Evolutionary conservation across 2,329 filamentous ascomycete species (phyloP), one percentile per base, ranked within the genome.

Genomic region (Hymenoscyphus linearis): DNA sequence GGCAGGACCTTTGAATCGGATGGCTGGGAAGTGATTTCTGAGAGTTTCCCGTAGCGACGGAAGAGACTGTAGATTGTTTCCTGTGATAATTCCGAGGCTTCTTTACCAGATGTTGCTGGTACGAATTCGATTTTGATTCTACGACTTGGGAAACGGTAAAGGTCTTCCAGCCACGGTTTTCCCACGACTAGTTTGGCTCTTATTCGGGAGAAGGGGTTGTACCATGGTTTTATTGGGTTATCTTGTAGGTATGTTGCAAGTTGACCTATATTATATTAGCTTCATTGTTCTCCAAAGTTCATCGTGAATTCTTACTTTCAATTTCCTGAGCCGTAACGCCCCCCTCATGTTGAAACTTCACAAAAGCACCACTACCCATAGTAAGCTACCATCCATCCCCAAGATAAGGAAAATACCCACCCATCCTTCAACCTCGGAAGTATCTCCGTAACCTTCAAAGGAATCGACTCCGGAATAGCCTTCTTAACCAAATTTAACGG

Each of bases 101-200:
- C 80, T 1, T 79, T 81, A n/a, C 90, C 91, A 0, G 90, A 82
- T 27, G 82, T 82, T 0, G 85, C 83, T 3, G 92, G 85, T 7
- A 93, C 81, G 66, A 97, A 98, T 71, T 98, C 93, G 25, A 97
- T 86, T 67, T 85, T 89, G 40, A 99, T 71, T 31, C 90, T 82
- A 47, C 80, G 80, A 61, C 87, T 91, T 0, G 95, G 95, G 57
- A 92, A 86, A 6, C 92, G 85, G 67, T 91, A 89, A 31, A 99
- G 78, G 72, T 99, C 95, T 71, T 98, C 95, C 2, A 98, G 82
- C 95, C 95, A 99, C 0, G 95, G 95, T 25, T 87, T 85, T 10
- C 95, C 95, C 60, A 85, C 81, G 2, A 99, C 95, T 6, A 92
- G 77, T 26, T 86, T 85, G 3, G 86, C 85, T 55, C 84, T 82